Evolutionary conservation across 768 basidiomycete species (phyloP), one percentile per base, ranked within the genome.

Genomic region (Chalciporus sphaerocephalus): DNA sequence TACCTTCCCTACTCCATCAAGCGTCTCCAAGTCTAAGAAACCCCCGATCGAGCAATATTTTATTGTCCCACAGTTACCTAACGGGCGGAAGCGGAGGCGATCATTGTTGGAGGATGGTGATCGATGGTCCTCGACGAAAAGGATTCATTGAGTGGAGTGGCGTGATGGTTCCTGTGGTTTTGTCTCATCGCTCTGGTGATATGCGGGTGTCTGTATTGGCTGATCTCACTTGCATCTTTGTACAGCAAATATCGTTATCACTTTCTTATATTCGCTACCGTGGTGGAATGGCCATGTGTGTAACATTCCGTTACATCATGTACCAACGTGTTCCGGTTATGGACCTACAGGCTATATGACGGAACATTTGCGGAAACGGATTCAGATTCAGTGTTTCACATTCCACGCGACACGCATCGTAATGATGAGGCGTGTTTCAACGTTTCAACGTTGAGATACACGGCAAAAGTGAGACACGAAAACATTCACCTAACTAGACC

Each of bases 31-130:
- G 22, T 42, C 60, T 44, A 67, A 54, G 38, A 49, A 59, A 47
- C 71, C 71, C 2, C 41, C 58, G 1, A 72, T 72, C 11, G 71
- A 72, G 36, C 62, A 60, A 4, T 72, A 70, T 50, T 72, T 72
- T 16, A 35, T 65, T 20, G 25, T 57, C 11, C 65, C 65, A 0
- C 56, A 50, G 33, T 16, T 40, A 2, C 13, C 40, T 7, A 30
- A 15, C 5, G 52, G 46, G 24, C 65, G 61, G 32, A 65, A 67
- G 40, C 65, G 64, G 16, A 44, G 46, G 16, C 64, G 59, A 2
- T 65, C 63, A 6, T 23, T 39, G 8, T n/a, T 32, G 11, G 61
- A 59, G 25, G 64, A 63, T 2, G 51, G 37, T 9, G 63, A 63
- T 4, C 55, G 52, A 6, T 50, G 56, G 44, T 13, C 49, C 4